These are phyloP conservation scores for Paraphaeosphaeria minitans DNA, from an alignment of 2,329 filamentous ascomycete species.

Conservation along the genomic window DNA sequence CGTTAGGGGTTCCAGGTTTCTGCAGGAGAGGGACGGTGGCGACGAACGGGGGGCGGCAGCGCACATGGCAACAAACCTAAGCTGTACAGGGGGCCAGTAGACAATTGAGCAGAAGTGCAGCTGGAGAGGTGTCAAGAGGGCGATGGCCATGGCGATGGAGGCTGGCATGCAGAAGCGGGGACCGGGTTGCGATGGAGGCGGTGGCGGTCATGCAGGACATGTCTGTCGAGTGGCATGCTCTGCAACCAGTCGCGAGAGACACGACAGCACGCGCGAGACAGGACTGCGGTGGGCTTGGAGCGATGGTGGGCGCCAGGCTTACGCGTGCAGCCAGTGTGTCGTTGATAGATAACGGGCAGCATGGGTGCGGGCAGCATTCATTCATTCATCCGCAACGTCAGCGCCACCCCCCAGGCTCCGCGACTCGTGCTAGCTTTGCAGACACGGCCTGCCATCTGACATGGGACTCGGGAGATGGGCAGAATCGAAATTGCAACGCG, in stretches of 20 bases:
- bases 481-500: constrained; percentile 7
- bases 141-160: not conserved
- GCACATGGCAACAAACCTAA: not conserved
- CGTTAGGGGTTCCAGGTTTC: not conserved
- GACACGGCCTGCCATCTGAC: not conserved
- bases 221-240: constrained; percentile 2
- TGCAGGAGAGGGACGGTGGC: not conserved
- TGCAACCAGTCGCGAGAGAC: constrained; percentile 13
- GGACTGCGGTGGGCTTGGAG: constrained; percentile 6
- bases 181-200: not conserved
- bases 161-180: not conserved
- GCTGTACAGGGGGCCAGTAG: not conserved
- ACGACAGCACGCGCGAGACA: constrained; percentile 9
- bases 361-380: not conserved
- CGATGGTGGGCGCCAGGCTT: constrained; percentile 14
- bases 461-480: constrained; percentile 5
- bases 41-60: not conserved
- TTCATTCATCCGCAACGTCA: too few relatives aligned
- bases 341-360: not conserved
- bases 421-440: constrained; percentile 6
- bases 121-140: not conserved
- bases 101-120: not conserved
- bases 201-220: too few relatives aligned
- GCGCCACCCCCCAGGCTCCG: not conserved
- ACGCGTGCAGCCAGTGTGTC: constrained; percentile 19